Conservation (phyloP, 1,284 basidiomycete species). For the Apiotrichum gracile region DNA sequence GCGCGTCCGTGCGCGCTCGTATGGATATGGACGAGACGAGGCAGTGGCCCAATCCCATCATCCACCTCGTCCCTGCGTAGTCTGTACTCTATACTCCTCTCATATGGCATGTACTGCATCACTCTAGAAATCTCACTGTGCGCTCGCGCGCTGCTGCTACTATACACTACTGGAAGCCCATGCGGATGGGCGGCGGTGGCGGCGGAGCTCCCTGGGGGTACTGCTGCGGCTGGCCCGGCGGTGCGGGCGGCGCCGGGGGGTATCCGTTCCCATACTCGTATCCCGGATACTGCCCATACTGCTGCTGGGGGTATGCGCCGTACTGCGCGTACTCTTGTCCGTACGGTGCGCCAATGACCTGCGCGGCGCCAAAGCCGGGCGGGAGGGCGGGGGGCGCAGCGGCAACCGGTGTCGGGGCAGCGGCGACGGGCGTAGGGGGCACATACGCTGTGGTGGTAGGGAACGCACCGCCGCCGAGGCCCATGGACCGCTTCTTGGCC, state of each 20-base stretch:
- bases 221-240: no score
- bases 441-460: neutral
- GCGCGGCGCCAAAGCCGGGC: slow-evolving; percentile 47
- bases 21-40: neutral
- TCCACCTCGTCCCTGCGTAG: slow-evolving; percentile 19
- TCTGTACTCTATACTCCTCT: neutral
- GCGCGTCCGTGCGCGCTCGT: slow-evolving; percentile 27
- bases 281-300: slow-evolving; percentile 21
- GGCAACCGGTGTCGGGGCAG: neutral
- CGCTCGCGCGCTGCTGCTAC: neutral
- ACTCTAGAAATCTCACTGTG: neutral
- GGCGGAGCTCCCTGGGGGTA: slow-evolving; percentile 18
- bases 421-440: slow-evolving; percentile 19
- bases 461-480: slow-evolving; percentile 43
- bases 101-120: slow-evolving; percentile 6
- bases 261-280: slow-evolving; percentile 14
- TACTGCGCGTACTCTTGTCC: slow-evolving; percentile 3
- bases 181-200: slow-evolving; percentile 37
- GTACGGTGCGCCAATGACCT: slow-evolving; percentile 14
- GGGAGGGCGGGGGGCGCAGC: slow-evolving; percentile 23
- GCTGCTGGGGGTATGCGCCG: slow-evolving; percentile 17
- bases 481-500: slow-evolving; percentile 56
- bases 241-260: neutral
- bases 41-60: slow-evolving; percentile 28
- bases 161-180: slow-evolving; percentile 30